These are phyloP conservation scores for Selaginella moellendorffii DNA, from an alignment of 75 land plant genomes.

Conservation along the genomic window DNA sequence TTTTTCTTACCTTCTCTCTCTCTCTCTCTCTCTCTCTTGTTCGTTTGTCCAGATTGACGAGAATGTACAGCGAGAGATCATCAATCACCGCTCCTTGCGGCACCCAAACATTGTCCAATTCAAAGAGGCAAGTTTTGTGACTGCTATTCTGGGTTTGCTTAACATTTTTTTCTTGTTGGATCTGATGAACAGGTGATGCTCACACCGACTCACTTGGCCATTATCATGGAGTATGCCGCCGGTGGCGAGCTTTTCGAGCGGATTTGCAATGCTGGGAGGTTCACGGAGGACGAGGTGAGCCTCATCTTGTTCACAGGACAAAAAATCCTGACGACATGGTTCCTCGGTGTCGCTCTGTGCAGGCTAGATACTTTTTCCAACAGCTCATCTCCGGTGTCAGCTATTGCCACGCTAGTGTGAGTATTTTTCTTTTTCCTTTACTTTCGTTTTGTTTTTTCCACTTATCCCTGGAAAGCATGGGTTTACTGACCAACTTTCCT, in stretches of 20 bases:
- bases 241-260: conserved; percentile 56
- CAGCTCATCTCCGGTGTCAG: conserved; percentile 6
- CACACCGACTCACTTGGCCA: conserved; percentile 52
- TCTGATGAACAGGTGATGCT: conserved; percentile 26
- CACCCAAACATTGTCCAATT: conserved; percentile 79
- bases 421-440: too few relatives aligned
- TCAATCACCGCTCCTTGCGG: conserved; percentile 62
- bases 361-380: conserved; percentile 7
- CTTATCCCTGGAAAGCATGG: too few relatives aligned
- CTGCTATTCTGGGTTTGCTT: too few relatives aligned
- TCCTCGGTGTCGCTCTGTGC: too few relatives aligned
- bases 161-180: too few relatives aligned
- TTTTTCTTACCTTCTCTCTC: too few relatives aligned
- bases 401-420: conserved; percentile 1
- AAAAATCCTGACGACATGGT: too few relatives aligned
- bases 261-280: conserved; percentile 48
- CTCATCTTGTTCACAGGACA: too few relatives aligned
- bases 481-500: too few relatives aligned
- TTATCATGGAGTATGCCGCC: conserved; percentile 63
- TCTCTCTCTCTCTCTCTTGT: neutral
- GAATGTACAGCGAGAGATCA: conserved; percentile 72
- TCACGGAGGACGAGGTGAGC: conserved; percentile 57
- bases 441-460: too few relatives aligned
- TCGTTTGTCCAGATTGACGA: conserved; percentile 55
- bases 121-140: conserved; percentile 85